phyloP scores from a whole-genome alignment of 2,329 filamentous ascomycete genomes.

The Graphilbum ipis-grandicollis region DNA sequence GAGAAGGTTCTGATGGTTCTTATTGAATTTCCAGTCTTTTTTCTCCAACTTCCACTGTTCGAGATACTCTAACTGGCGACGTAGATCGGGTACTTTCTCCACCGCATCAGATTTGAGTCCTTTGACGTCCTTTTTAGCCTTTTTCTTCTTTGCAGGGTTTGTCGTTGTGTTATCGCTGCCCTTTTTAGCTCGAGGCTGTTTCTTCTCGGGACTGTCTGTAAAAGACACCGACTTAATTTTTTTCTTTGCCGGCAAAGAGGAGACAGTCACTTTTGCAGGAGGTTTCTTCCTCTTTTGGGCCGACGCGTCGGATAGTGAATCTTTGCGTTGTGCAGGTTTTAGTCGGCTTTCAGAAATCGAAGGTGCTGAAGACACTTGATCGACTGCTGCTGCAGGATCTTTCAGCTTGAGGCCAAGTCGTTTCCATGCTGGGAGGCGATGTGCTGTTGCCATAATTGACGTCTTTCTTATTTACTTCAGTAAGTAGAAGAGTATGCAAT shows the following conservation, averaged over 20 bases:
- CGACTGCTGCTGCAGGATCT: conserved; percentile 18
- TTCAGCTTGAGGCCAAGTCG: conserved; percentile 47
- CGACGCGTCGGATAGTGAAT: background rate
- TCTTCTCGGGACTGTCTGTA: too few relatives aligned
- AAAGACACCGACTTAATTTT: conserved; percentile 33
- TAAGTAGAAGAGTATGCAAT: too few relatives aligned
- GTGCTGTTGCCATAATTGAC: too few relatives aligned
- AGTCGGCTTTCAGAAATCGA: background rate
- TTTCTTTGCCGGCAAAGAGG: conserved; percentile 11
- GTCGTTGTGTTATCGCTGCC: too few relatives aligned
- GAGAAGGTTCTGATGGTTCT: conserved; percentile 72
- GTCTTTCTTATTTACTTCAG: too few relatives aligned
- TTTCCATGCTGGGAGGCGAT: conserved; percentile 40
- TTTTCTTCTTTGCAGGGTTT: conserved; percentile 14
- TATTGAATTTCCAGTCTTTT: conserved; percentile 85
- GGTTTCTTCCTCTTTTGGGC: background rate
- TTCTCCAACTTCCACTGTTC: conserved; percentile 55
- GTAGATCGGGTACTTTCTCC: conserved; percentile 27
- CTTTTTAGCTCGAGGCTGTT: too few relatives aligned
- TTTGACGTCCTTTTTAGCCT: conserved; percentile 14
- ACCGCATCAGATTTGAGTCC: conserved; percentile 13
- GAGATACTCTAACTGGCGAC: conserved; percentile 60
- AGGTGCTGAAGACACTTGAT: background rate
- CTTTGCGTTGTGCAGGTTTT: background rate
- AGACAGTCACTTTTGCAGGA: conserved; percentile 18